Conservation (phyloP, 1,284 basidiomycete genomes). For the Volvariella surrecta region DNA sequence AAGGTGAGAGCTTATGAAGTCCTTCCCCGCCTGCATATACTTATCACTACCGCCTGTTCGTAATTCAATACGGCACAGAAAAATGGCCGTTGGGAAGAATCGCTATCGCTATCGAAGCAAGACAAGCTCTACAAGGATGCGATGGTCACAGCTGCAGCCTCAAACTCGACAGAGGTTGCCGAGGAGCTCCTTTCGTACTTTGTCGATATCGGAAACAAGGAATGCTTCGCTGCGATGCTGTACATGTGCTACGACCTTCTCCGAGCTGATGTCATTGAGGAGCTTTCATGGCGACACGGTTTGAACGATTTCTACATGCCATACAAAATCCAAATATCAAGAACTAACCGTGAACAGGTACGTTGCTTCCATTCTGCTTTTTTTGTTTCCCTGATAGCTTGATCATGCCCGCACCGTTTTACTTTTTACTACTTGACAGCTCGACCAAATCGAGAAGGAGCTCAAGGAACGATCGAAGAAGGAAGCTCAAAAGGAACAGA, state of each 20-base stretch:
- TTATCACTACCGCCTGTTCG: no score
- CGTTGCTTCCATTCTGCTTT: slow-evolving; percentile 14
- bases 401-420: no score
- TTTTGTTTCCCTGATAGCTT: no score
- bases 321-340: slow-evolving; percentile 83
- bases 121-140: slow-evolving; percentile 97
- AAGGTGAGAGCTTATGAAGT: slow-evolving; percentile 47
- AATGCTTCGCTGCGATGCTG: slow-evolving; percentile 89
- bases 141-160: slow-evolving; percentile 88
- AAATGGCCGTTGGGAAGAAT: slow-evolving; percentile 92
- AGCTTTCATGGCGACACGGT: slow-evolving; percentile 92
- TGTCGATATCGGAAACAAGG: slow-evolving; percentile 97
- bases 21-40: not conserved
- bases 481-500: slow-evolving; percentile 80
- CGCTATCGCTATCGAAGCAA: slow-evolving; percentile 88
- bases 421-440: slow-evolving; percentile 31
- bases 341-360: slow-evolving; percentile 65
- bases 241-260: slow-evolving; percentile 93
- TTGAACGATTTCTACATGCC: slow-evolving; percentile 97
- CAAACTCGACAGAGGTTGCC: slow-evolving; percentile 73
- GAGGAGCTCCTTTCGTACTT: slow-evolving; percentile 94
- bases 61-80: slow-evolving; percentile 61
- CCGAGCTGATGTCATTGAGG: slow-evolving; percentile 87
- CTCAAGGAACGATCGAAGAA: slow-evolving; percentile 77
- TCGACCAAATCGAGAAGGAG: slow-evolving; percentile 74